Evolutionary conservation across 306 rosid genomes (phyloP).

Genomic region (Purshia tridentata): DNA sequence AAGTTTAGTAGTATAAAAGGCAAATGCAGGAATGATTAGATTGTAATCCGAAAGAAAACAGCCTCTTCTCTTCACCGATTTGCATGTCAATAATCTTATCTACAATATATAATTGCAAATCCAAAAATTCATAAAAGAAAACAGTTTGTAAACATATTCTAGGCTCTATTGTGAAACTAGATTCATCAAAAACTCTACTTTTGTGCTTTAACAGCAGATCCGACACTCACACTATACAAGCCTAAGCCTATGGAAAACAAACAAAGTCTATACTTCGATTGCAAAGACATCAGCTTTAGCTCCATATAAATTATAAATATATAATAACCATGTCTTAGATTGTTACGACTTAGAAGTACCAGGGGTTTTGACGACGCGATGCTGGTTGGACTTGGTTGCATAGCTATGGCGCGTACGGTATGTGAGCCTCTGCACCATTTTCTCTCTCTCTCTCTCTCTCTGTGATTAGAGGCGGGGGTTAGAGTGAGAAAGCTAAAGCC

Average conservation of each 20-base stretch:
- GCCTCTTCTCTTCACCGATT: neutral
- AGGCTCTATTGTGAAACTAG: neutral
- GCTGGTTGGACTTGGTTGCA: slow-evolving; percentile 27
- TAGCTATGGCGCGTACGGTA: slow-evolving; percentile 28
- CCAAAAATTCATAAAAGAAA: neutral
- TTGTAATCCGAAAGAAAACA: neutral
- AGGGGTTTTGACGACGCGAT: slow-evolving; percentile 25
- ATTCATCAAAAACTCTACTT: neutral
- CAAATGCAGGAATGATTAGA: neutral
- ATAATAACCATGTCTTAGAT: neutral
- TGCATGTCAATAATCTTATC: neutral
- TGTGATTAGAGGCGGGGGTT: neutral
- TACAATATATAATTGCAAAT: no score
- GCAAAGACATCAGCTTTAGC: neutral
- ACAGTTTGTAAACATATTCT: neutral
- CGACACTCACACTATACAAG: neutral
- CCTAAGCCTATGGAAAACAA: neutral
- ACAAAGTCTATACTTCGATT: neutral
- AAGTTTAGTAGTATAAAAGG: neutral
- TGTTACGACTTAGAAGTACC: neutral
- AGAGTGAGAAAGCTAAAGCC: neutral
- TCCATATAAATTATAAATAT: neutral
- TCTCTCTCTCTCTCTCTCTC: no score
- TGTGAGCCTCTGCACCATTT: slow-evolving; percentile 24
- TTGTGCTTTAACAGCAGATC: neutral